These are phyloP conservation scores for Fusarium sp. DNA, from an alignment of 2,329 filamentous ascomycete species.

Conservation along the genomic window DNA sequence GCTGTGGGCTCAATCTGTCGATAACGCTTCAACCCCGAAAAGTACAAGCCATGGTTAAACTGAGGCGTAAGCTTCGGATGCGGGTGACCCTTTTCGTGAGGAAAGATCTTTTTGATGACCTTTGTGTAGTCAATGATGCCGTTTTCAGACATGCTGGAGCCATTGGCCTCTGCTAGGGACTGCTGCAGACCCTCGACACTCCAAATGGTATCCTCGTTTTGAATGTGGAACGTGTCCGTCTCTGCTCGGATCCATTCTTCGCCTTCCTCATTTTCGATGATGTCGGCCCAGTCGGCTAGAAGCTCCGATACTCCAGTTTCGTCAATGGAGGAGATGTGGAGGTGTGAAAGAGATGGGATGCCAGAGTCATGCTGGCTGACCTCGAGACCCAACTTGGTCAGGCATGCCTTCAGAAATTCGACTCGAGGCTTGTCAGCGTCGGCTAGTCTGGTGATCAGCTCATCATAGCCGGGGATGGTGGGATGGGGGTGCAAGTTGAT, in stretches of 20 bases:
- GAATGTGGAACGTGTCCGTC: constrained; percentile 84
- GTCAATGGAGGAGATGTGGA: constrained; percentile 82
- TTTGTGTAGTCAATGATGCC: constrained; percentile 80
- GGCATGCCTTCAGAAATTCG: constrained; percentile 81
- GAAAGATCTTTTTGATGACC: constrained; percentile 78
- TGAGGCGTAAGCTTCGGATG: constrained; percentile 80
- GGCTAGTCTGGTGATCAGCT: constrained; percentile 75
- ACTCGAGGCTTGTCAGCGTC: constrained; percentile 77
- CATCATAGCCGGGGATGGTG: constrained; percentile 75
- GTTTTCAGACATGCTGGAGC: constrained; percentile 44
- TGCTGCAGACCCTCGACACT: constrained; percentile 66
- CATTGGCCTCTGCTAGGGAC: constrained; percentile 56
- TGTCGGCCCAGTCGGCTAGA: constrained; percentile 73
- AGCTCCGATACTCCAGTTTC: constrained; percentile 75
- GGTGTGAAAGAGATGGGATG: constrained; percentile 82
- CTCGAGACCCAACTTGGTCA: constrained; percentile 84
- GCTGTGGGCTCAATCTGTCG: constrained; percentile 67
- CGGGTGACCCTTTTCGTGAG: constrained; percentile 77
- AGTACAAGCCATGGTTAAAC: constrained; percentile 88
- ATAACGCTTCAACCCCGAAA: constrained; percentile 76
- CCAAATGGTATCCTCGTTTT: constrained; percentile 73
- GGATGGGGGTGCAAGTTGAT: constrained; percentile 79
- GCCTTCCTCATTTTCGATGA: constrained; percentile 73
- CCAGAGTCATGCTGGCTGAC: constrained; percentile 76
- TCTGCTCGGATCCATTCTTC: constrained; percentile 82